Evolutionary conservation across 1,284 basidiomycete species (phyloP), one percentile per base, ranked within the genome.

Genomic region (Pisolithus thermaeus): DNA sequence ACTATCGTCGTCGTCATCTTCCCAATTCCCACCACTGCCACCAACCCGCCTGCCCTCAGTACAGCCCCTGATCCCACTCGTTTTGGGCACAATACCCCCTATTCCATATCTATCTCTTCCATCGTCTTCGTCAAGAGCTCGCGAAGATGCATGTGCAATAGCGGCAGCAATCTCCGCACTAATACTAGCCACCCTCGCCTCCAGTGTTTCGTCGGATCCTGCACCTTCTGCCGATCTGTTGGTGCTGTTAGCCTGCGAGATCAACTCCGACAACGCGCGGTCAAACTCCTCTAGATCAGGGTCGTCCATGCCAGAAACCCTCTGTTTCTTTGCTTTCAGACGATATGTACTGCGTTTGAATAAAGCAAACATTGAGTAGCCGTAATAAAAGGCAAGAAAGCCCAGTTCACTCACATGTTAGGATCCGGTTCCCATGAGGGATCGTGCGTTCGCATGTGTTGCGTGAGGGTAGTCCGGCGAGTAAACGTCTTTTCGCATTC

Each of bases 401-500:
- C 45, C 56, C 32, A 37, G 42, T 36, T n/a, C 39, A 75, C 84
- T 61, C 65, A 90, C 88, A 87, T 74, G 59, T 83, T 83, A 25
- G 87, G 87, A 70, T 90, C 85, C 41, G 87, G 84, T 58, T 85
- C 84, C 84, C 85, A 90, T 58, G 73, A 74, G 43, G 88, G 85
- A 67, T 90, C 86, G 65, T 91, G 88, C 30, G 83, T 86, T 53
- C 81, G 79, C 87, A 92, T 90, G 66, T 91, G 88, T 38, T 84
- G 79, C 11, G 85, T 89, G 52, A 91, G 67, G 30, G 87, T 89
- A 46, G 87, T 89, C 52, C 88, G 76, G 52, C 89, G 78, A 25
- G 90, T 91, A 66, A 92, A 92, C 4, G 86, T 89, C 75, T 90
- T 91, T 57, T 88, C 85, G 67, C 89, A 92, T 48, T 78, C 76